Evolutionary conservation across 495 filamentous ascomycete genomes (phyloP).

Genomic region (Trichoderma asperelloides): DNA sequence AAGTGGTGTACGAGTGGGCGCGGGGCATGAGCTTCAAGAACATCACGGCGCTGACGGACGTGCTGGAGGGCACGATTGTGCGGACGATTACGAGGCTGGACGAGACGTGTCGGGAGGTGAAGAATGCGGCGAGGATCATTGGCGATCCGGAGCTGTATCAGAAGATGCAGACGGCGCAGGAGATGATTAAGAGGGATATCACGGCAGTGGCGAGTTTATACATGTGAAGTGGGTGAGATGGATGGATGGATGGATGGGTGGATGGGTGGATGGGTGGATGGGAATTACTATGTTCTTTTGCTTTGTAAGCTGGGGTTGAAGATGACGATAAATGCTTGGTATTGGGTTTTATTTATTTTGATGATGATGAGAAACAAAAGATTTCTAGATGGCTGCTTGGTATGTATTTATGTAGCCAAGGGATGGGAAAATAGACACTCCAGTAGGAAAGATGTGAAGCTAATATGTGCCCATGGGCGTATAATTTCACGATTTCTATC

Average conservation of each 20-base stretch:
- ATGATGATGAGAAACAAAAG: no score
- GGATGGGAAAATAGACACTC: no score
- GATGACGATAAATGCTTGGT: no score
- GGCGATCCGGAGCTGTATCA: constrained; percentile 88
- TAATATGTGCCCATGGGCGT: no score
- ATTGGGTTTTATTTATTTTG: no score
- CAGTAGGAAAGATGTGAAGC: no score
- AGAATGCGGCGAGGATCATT: constrained; percentile 91
- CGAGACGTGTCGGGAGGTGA: constrained; percentile 94
- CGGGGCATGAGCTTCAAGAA: constrained; percentile 96
- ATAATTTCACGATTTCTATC: no score
- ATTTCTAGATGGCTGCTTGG: no score
- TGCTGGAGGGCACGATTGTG: constrained; percentile 94
- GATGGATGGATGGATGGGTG: neutral
- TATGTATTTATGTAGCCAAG: no score
- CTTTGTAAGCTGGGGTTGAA: no score
- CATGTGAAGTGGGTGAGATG: constrained; percentile 38
- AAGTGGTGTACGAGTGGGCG: constrained; percentile 98
- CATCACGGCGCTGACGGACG: constrained; percentile 93
- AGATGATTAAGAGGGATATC: constrained; percentile 93
- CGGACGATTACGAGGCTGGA: constrained; percentile 85
- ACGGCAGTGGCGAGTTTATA: constrained; percentile 83
- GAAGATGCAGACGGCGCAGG: constrained; percentile 95
- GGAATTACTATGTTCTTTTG: neutral
- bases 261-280: neutral